Conservation (phyloP, 2,329 filamentous ascomycete species). For the Aspergillus sp. region DNA sequence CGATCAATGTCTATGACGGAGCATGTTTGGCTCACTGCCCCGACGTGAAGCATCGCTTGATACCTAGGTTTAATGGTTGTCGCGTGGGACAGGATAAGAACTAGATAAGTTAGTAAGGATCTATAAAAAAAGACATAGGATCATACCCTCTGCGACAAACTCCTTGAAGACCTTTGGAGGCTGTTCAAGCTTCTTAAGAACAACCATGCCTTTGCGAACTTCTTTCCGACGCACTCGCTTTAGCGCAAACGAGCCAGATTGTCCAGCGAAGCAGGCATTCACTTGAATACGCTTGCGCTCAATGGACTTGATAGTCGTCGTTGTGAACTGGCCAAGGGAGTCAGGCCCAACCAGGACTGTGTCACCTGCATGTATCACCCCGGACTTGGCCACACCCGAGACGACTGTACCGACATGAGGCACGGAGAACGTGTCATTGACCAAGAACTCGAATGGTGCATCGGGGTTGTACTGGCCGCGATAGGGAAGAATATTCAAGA, state of each 20-base stretch:
- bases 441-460: conserved; percentile 88
- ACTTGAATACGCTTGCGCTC: conserved; percentile 92
- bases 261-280: conserved; percentile 84
- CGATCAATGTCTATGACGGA: conserved; percentile 97
- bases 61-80: conserved; percentile 97
- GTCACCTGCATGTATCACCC: conserved; percentile 89
- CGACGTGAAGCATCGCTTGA: conserved; percentile 97
- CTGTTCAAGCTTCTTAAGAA: conserved; percentile 80
- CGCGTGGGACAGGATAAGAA: conserved; percentile 91
- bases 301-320: conserved; percentile 86
- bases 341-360: conserved; percentile 87
- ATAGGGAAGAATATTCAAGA: conserved; percentile 93
- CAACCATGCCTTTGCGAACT: conserved; percentile 97
- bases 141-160: conserved; percentile 74
- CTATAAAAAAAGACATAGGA: background rate
- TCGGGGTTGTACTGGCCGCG: conserved; percentile 89
- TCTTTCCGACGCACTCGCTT: conserved; percentile 88
- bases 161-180: conserved; percentile 75
- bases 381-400: conserved; percentile 86
- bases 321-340: conserved; percentile 83
- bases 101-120: conserved; percentile 47
- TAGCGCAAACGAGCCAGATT: conserved; percentile 89
- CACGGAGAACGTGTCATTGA: conserved; percentile 98
- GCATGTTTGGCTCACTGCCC: conserved; percentile 92
- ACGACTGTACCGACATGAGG: conserved; percentile 97